These are phyloP conservation scores for Epichloe hybrida DNA, from an alignment of 2,329 filamentous ascomycete species.

Conservation along the genomic window DNA sequence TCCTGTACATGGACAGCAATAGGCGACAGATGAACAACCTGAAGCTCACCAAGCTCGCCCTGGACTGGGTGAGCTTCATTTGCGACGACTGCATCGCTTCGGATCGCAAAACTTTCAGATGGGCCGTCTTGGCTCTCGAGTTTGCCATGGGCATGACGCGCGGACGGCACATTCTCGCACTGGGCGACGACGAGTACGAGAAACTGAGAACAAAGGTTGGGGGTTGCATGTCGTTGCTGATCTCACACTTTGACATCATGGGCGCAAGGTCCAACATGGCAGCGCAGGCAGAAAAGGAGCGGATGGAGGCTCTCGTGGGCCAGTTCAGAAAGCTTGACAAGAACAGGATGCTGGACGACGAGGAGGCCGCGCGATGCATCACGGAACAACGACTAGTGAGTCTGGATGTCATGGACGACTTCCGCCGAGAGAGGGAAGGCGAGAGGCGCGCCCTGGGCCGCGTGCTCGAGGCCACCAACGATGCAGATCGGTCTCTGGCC, in stretches of 20 bases:
- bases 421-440: constrained; percentile 64
- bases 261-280: constrained; percentile 86
- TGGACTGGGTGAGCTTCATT: constrained; percentile 97
- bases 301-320: constrained; percentile 65
- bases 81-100: constrained; percentile 92
- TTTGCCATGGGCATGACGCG: constrained; percentile 97
- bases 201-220: constrained; percentile 77
- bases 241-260: constrained; percentile 99
- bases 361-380: constrained; percentile 67
- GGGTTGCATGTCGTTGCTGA: constrained; percentile 92
- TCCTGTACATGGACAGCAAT: constrained; percentile 92
- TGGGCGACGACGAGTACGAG: constrained; percentile 79
- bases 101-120: constrained; percentile 91
- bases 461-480: constrained; percentile 87
- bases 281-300: constrained; percentile 84
- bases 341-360: constrained; percentile 60
- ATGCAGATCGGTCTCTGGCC: constrained; percentile 87
- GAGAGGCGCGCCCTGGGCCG: constrained; percentile 80
- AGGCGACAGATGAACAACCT: constrained; percentile 93
- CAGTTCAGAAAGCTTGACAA: constrained; percentile 69
- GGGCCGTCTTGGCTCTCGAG: constrained; percentile 89
- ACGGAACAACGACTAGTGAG: constrained; percentile 62
- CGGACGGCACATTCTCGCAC: constrained; percentile 80
- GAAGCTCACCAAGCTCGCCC: constrained; percentile 79
- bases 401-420: constrained; percentile 63